A percentile compares a stretch with the other conserved stretches of the same genome.
phyloP scores from a whole-genome alignment of 306 rosid species.

The Ormosia emarginata region DNA sequence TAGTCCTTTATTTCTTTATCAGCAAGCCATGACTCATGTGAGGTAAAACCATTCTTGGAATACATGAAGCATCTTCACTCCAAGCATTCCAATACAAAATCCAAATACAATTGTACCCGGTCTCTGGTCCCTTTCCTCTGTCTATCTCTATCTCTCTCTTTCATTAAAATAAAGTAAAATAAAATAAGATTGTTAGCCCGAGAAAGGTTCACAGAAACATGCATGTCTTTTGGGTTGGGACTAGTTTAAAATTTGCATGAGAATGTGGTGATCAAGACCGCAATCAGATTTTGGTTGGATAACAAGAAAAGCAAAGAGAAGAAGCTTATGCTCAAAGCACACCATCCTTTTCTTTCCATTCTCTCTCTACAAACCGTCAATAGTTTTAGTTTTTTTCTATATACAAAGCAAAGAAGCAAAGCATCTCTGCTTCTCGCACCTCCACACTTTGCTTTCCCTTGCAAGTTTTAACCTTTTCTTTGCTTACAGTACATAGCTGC shows the following conservation, averaged over 20 bases:
- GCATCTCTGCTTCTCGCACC: slow-evolving; percentile 52
- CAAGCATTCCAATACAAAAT: slow-evolving; percentile 45
- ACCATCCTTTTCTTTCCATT: slow-evolving; percentile 1
- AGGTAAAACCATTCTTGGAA: slow-evolving; percentile 29
- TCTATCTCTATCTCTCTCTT: neutral
- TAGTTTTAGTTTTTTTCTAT: slow-evolving; percentile 21
- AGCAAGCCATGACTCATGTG: slow-evolving; percentile 5
- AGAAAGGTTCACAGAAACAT: slow-evolving; percentile 48
- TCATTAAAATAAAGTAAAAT: neutral
- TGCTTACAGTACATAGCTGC: slow-evolving; percentile 48
- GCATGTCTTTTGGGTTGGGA: slow-evolving; percentile 34
- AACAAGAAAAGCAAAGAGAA: slow-evolving; percentile 33
- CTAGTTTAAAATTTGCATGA: slow-evolving; percentile 53
- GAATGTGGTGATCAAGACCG: slow-evolving; percentile 35
- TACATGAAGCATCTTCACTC: slow-evolving; percentile 39
- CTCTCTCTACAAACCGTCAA: slow-evolving; percentile 22
- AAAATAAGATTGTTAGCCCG: slow-evolving; percentile 23
- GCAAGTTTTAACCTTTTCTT: slow-evolving; percentile 76
- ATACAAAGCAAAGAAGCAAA: slow-evolving; percentile 64
- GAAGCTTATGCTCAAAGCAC: slow-evolving; percentile 70
- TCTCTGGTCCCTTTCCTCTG: slow-evolving; percentile 21
- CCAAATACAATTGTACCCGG: slow-evolving; percentile 37
- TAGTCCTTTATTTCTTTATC: slow-evolving; percentile 20
- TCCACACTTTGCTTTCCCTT: slow-evolving; percentile 60
- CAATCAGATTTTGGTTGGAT: slow-evolving; percentile 41